Evolutionary conservation across 2,329 filamentous ascomycete species (phyloP), one percentile per base, ranked within the genome.

Genomic region (Periconia sp.): DNA sequence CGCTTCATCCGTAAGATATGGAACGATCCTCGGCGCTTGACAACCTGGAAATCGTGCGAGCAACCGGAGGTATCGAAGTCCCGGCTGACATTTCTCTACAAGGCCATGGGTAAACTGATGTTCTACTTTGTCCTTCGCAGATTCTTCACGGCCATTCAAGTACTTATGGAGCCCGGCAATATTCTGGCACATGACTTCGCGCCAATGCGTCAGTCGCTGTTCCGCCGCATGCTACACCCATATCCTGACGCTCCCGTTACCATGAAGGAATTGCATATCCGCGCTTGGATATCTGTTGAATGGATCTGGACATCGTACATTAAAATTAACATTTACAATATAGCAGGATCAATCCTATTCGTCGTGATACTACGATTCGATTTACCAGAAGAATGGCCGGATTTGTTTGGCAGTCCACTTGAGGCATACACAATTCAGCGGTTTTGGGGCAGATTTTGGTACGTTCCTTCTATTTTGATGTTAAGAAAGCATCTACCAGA

Each of bases 371-470:
- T 50, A 19, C 41, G 43, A 8, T 10, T 50, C 19, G 52, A 54
- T 50, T 17, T 15, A 14, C 52, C 52, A 15, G 31, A 54, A 42
- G 52, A 50, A 17, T 54, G 52, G 52, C 47, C 47, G 15, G 18
- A 41, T 14, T 33, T 54, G 14, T 54, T 50, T 37, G 52, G 52
- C 5, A 50, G 31, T 42, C 47, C 43, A 14, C 23, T 41, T 2
- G 18, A 50, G 10, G 47, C 17, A 9, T 50, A 41, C 37, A 50
- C 31, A 7, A 35, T 54, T n/a, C 31, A 35, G 18, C 17, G 52
- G 2, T 54, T 54, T 43, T 54, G 52, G 52, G 45, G 42, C 3
- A 41, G 19, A 33, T 49, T 53, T 37, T 53, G 51, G 51, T 42
- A 5, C 5, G 41, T 42, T 27, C 23, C 23, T 27, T 27, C 23